Evolutionary conservation across 2,329 filamentous ascomycete species (phyloP).

Genomic region (Orbilia oligospora): DNA sequence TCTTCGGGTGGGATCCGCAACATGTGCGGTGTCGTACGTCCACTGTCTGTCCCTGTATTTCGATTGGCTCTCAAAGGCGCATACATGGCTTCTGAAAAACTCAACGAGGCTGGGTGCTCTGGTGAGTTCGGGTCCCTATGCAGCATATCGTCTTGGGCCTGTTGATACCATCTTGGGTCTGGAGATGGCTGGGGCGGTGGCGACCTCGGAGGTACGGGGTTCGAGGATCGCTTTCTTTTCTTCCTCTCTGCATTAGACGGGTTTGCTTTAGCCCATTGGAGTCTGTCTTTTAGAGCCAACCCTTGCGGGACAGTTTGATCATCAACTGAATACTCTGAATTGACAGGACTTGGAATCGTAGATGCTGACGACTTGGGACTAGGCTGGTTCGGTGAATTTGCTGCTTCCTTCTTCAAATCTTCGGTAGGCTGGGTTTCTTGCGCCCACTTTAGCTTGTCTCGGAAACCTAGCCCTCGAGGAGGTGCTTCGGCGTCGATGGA

Average conservation of each 20-base stretch:
- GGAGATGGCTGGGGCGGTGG: background rate
- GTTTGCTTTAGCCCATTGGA: background rate
- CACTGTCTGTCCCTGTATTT: background rate
- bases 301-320: background rate
- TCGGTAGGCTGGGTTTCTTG: background rate
- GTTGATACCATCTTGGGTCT: background rate
- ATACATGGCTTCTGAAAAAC: slow-evolving; percentile 10
- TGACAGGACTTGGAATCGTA: background rate
- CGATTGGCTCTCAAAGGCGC: background rate
- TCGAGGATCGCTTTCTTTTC: slow-evolving; percentile 1
- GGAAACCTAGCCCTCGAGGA: background rate
- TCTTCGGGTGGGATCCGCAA: slow-evolving; percentile 6
- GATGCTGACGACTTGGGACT: background rate
- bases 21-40: slow-evolving; percentile 12
- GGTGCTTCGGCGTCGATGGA: background rate
- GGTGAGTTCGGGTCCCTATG: background rate
- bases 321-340: background rate
- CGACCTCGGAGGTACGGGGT: background rate
- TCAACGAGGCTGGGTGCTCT: background rate
- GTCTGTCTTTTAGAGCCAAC: background rate
- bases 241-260: background rate
- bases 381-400: background rate
- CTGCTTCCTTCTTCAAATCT: background rate
- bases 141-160: background rate
- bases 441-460: background rate